Conservation (phyloP, 2,329 filamentous ascomycete species). For the Exophiala oligosperma region DNA sequence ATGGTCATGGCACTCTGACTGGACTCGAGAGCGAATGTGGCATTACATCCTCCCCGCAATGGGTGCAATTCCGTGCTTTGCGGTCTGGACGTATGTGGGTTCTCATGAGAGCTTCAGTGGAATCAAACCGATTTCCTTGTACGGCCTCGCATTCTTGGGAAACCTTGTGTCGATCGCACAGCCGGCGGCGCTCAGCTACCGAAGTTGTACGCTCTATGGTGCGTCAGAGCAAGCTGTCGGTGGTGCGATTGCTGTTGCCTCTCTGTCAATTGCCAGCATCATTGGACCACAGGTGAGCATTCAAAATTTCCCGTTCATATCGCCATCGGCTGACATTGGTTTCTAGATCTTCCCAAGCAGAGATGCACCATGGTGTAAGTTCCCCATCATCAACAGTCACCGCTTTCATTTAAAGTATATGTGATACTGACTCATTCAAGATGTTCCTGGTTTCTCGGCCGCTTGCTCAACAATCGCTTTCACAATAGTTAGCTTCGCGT, state of each 20-base stretch:
- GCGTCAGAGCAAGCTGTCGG: slow-evolving; percentile 30
- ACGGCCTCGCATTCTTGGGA: slow-evolving; percentile 28
- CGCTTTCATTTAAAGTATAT: neutral
- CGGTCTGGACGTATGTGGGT: slow-evolving; percentile 29
- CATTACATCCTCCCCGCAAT: slow-evolving; percentile 28
- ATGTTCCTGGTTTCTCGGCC: slow-evolving; percentile 25
- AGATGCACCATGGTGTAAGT: slow-evolving; percentile 17
- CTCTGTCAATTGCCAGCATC: slow-evolving; percentile 28
- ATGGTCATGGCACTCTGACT: slow-evolving; percentile 28
- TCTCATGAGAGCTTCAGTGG: slow-evolving; percentile 20
- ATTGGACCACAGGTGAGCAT: slow-evolving; percentile 23
- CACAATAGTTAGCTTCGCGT: slow-evolving; percentile 20
- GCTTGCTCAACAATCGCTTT: slow-evolving; percentile 19
- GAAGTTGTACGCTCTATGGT: slow-evolving; percentile 26
- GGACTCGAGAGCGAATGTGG: slow-evolving; percentile 30
- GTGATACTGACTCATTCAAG: neutral
- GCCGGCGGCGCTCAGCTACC: slow-evolving; percentile 22
- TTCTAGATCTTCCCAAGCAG: slow-evolving; percentile 17
- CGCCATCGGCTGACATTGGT: neutral
- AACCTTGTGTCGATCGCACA: slow-evolving; percentile 26
- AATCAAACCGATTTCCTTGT: slow-evolving; percentile 24
- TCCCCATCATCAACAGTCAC: neutral
- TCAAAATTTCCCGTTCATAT: neutral
- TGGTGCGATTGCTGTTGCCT: slow-evolving; percentile 28
- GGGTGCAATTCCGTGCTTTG: slow-evolving; percentile 29